A percentile compares a stretch with the other conserved stretches of the same genome.
These are phyloP conservation scores for Phytophthora macrochlamydospora DNA, from an alignment of 352 stramenopile genomes.

Conservation along the genomic window DNA sequence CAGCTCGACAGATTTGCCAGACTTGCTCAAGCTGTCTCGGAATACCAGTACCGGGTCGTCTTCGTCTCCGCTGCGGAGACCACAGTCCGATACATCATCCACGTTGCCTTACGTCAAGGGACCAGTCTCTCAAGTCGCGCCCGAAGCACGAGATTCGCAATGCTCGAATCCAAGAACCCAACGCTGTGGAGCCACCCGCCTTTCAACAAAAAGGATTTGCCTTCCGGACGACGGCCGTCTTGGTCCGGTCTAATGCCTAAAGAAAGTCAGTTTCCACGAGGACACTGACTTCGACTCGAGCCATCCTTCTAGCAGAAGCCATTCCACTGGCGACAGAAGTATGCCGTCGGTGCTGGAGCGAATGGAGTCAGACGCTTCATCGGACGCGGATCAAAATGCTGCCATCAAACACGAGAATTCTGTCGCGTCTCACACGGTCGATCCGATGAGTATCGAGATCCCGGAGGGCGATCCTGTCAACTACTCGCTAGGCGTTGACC, in stretches of 20 bases:
- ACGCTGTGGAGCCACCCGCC: slow-evolving; percentile 61
- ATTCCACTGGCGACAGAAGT: slow-evolving; percentile 14
- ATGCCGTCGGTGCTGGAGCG: slow-evolving; percentile 33
- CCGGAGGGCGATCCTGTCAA: slow-evolving; percentile 78
- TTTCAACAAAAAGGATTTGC: slow-evolving; percentile 40
- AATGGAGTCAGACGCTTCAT: slow-evolving; percentile 29
- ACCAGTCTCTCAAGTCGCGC: slow-evolving; percentile 8
- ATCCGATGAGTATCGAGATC: slow-evolving; percentile 56
- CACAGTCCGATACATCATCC: slow-evolving; percentile 26
- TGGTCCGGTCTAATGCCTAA: slow-evolving; percentile 22
- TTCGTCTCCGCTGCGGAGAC: slow-evolving; percentile 8
- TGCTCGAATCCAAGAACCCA: slow-evolving; percentile 39
- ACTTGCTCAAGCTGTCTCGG: slow-evolving; percentile 33
- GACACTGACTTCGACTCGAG: slow-evolving; percentile 16
- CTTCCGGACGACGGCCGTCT: slow-evolving; percentile 7
- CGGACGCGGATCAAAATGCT: slow-evolving; percentile 10
- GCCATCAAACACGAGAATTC: background rate
- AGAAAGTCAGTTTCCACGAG: slow-evolving; percentile 40
- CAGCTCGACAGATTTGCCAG: slow-evolving; percentile 27
- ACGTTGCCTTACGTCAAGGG: slow-evolving; percentile 41
- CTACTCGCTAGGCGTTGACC: slow-evolving; percentile 70
- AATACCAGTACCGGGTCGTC: slow-evolving; percentile 29
- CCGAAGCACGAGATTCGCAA: slow-evolving; percentile 13
- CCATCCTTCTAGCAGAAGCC: slow-evolving; percentile 13
- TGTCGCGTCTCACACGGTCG: slow-evolving; percentile 14